Base-by-base conservation (phyloP, 192 early-diverging fungal genomes). In the Coemansia sp. region DNA sequence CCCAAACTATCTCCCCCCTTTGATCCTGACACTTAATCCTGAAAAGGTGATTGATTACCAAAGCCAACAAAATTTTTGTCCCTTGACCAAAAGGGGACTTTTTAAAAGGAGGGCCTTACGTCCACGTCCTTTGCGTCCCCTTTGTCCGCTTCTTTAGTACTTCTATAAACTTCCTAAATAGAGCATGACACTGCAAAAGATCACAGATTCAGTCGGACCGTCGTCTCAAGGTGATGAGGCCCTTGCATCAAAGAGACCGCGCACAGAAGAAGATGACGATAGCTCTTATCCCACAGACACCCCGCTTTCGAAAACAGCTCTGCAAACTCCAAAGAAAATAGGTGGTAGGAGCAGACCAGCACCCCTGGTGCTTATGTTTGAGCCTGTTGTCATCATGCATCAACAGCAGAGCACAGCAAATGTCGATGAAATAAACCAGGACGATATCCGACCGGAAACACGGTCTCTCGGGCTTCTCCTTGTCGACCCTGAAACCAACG, bases 261-360 rank as follows among this genome's bases (percentile, higher is more conserved):
- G 40, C 40, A 42, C 40, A 4, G 40, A 13, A 6, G 15, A 42
- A 2, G 40, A 42, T 13, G 34, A n/a, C n/a, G n/a, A n/a, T n/a
- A n/a, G n/a, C n/a, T n/a, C n/a, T n/a, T n/a, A n/a, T n/a, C n/a
- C n/a, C n/a, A n/a, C n/a, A n/a, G n/a, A n/a, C n/a, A n/a, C n/a
- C n/a, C n/a, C n/a, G n/a, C n/a, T n/a, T n/a, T n/a, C n/a, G n/a
- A n/a, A 35, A 42, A 13, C 40, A 15, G 40, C 15, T 42, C 12
- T 13, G 15, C 12, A 4, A 2, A 13, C 28, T 2, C 12, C 26
- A 37, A 60, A 49, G 37, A 69, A 69, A 43, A 31, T 21, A 7
- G 67, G 67, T 42, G 67, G 67, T 10, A 49, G 67, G 12, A 45
- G 13, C 30, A 59, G 67, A 7, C 67, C 67, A 30, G 67, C 67